Evolutionary conservation across 2,329 filamentous ascomycete genomes (phyloP).

Genomic region (Fusarium sp.): DNA sequence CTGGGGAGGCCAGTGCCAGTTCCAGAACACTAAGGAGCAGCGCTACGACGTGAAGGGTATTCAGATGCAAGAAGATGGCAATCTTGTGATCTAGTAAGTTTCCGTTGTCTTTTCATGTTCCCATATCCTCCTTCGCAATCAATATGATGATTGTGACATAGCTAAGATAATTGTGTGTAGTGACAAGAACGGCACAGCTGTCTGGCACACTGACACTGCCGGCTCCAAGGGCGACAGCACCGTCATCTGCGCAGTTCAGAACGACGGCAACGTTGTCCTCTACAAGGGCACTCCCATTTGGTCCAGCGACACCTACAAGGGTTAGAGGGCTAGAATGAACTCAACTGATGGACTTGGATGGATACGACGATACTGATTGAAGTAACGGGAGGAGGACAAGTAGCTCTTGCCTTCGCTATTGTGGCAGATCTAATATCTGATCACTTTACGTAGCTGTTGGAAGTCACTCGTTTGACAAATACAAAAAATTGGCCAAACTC

Average conservation of each 20-base stretch:
- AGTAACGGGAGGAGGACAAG: too few species aligned
- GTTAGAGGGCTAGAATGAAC: not conserved
- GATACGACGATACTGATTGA: too few species aligned
- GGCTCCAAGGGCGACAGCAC: conserved; percentile 30
- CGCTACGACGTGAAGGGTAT: conserved; percentile 49
- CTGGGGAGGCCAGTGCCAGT: conserved; percentile 49
- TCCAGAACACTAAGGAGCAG: conserved; percentile 50
- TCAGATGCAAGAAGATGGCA: conserved; percentile 51
- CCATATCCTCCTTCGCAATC: too few species aligned
- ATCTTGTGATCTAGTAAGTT: conserved; percentile 53
- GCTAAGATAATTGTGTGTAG: conserved; percentile 9
- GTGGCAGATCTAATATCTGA: too few species aligned
- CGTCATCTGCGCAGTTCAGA: conserved; percentile 50
- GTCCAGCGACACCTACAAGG: conserved; percentile 52
- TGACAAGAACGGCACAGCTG: conserved; percentile 32
- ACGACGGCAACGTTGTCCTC: conserved; percentile 54
- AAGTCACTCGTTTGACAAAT: too few species aligned
- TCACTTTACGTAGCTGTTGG: too few species aligned
- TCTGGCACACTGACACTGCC: conserved; percentile 51
- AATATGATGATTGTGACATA: too few species aligned
- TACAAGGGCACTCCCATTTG: conserved; percentile 53
- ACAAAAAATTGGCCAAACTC: too few species aligned
- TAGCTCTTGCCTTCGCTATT: too few species aligned
- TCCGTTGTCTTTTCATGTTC: not conserved
- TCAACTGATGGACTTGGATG: too few species aligned